Percentiles rank a stretch among this genome's conserved stretches.
Evolutionary conservation across 2,329 filamentous ascomycete genomes (phyloP).

Genomic region (Arthrobotrys sinensis): DNA sequence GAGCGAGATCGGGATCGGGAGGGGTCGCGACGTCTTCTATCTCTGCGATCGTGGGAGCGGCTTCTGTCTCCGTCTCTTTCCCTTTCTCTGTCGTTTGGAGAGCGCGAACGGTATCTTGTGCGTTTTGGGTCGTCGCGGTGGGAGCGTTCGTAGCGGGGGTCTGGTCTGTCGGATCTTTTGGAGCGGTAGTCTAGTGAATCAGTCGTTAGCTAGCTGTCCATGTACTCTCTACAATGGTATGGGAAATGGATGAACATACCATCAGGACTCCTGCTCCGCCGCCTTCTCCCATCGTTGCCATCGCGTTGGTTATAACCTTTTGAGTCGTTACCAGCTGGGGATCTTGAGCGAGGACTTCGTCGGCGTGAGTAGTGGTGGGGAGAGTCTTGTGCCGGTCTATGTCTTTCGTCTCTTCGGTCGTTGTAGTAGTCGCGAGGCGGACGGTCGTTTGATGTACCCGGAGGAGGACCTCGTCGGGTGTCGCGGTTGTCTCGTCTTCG

Average conservation of each 20-base stretch:
- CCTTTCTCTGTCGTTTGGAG: conserved; percentile 18
- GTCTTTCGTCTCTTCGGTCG: conserved; percentile 46
- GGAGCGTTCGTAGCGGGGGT: conserved; percentile 43
- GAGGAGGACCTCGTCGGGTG: conserved; percentile 10
- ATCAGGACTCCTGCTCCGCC: conserved; percentile 52
- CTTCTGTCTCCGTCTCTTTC: background rate
- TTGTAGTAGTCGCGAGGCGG: conserved; percentile 43
- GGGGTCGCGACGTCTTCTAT: conserved; percentile 23
- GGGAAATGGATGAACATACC: conserved; percentile 3
- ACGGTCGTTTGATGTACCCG: too few relatives aligned
- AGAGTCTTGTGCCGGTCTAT: conserved; percentile 51
- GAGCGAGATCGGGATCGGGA: conserved; percentile 45
- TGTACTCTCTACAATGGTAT: background rate
- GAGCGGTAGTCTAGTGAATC: conserved; percentile 31
- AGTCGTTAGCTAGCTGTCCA: background rate
- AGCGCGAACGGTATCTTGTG: conserved; percentile 40
- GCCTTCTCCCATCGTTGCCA: conserved; percentile 37
- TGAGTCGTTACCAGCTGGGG: conserved; percentile 33
- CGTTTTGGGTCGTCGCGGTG: conserved; percentile 46
- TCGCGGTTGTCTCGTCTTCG: conserved; percentile 43
- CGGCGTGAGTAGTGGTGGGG: conserved; percentile 57
- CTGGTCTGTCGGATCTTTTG: conserved; percentile 32
- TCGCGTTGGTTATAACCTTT: conserved; percentile 49
- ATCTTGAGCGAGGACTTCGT: conserved; percentile 60
- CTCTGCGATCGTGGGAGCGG: conserved; percentile 19